Conservation (phyloP, 176 grass and related monocot genomes). For the Oryza brachyantha region DNA sequence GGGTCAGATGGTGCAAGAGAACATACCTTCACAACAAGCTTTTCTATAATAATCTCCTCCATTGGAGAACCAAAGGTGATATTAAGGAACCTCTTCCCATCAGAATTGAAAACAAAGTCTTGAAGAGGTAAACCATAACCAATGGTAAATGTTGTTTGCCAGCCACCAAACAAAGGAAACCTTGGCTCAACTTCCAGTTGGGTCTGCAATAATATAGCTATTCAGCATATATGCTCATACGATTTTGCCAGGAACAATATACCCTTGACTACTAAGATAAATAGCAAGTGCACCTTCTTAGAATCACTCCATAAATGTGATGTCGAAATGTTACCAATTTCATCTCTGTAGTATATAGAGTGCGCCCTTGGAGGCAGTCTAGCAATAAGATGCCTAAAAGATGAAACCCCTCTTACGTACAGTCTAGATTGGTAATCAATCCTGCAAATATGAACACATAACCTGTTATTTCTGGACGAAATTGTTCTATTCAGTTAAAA, state of each 20-base stretch:
- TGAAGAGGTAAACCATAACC: constrained; percentile 90
- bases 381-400: constrained; percentile 81
- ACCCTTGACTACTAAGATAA: not conserved
- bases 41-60: constrained; percentile 83
- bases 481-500: not conserved
- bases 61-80: constrained; percentile 93
- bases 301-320: constrained; percentile 95
- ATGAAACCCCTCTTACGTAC: constrained; percentile 74
- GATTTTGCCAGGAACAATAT: not conserved
- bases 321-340: constrained; percentile 99
- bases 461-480: constrained; percentile 2
- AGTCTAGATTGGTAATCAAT: constrained; percentile 90
- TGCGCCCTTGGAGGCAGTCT: constrained; percentile 81
- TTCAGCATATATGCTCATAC: not conserved
- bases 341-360: constrained; percentile 99
- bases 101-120: constrained; percentile 81
- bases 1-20: not conserved
- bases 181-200: constrained; percentile 93
- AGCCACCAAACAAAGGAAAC: constrained; percentile 98
- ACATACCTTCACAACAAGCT: constrained; percentile 72
- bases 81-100: constrained; percentile 85
- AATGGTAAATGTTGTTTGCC: constrained; percentile 95
- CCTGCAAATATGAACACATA: constrained; percentile 46
- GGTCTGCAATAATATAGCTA: constrained; percentile 59
- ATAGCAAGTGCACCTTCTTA: constrained; percentile 60